phyloP scores from a whole-genome alignment of 139 green algal species.

The Closterium sp. region DNA sequence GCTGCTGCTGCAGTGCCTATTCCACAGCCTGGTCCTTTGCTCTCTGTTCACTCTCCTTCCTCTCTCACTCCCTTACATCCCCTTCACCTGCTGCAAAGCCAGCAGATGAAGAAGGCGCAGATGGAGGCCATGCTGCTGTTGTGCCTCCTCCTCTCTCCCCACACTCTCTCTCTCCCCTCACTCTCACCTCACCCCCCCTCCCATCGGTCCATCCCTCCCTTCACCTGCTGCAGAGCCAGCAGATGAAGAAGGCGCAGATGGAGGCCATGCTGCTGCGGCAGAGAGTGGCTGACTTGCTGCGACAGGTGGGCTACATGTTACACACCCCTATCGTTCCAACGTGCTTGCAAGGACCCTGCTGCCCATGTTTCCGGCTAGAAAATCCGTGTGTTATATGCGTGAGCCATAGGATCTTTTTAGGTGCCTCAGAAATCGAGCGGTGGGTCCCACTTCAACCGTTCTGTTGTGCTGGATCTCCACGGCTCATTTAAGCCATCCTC shows the following conservation, averaged over 20 bases:
- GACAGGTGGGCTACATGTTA: not conserved
- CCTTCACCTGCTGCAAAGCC: constrained; percentile 5
- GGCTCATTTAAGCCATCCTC: too few relatives aligned
- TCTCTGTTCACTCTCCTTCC: too few relatives aligned
- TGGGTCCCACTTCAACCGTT: too few relatives aligned
- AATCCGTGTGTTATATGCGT: too few relatives aligned
- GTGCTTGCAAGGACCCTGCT: too few relatives aligned
- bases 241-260: constrained; percentile 2
- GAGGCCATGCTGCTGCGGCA: constrained; percentile 34
- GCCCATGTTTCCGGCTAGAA: too few relatives aligned
- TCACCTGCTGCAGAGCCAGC: constrained; percentile 3
- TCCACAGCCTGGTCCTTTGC: too few relatives aligned
- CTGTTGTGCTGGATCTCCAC: too few relatives aligned
- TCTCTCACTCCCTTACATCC: too few relatives aligned
- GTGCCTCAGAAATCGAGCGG: too few relatives aligned
- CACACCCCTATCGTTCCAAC: not conserved
- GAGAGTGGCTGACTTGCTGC: constrained; percentile 2
- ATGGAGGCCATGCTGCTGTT: constrained; percentile 21
- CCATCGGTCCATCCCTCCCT: not conserved
- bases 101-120: constrained; percentile 9
- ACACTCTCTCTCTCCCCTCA: not conserved
- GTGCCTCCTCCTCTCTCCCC: too few relatives aligned
- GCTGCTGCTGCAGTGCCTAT: constrained; percentile 25
- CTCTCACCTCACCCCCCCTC: not conserved
- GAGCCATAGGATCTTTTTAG: too few relatives aligned